A percentile compares a stretch with the other conserved stretches of the same genome.
Evolutionary conservation across 257 asterid genomes (phyloP).

Genomic region (Solanum etuberosum): DNA sequence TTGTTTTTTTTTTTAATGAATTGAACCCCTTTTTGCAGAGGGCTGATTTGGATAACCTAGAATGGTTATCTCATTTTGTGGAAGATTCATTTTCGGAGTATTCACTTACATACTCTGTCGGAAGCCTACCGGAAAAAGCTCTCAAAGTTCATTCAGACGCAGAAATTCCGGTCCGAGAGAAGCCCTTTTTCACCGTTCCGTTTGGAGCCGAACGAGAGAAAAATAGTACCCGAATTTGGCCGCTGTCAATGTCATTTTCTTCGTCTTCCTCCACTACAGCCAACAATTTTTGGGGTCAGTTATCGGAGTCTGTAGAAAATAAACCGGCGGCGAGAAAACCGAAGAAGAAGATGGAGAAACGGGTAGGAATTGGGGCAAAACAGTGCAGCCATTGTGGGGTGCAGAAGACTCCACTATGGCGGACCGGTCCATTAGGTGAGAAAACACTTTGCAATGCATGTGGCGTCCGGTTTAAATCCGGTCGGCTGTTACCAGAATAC

Average conservation of each 20-base stretch:
- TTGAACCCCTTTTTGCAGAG: constrained; percentile 6
- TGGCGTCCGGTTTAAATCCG: constrained; percentile 30
- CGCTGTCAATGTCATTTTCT: background rate
- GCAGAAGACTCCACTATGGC: constrained; percentile 28
- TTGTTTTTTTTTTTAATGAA: background rate
- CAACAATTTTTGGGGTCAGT: background rate
- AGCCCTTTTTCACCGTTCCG: background rate
- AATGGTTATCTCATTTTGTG: constrained; percentile 33
- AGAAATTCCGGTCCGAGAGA: background rate
- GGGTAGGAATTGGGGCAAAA: background rate
- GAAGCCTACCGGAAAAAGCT: background rate
- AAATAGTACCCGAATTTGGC: background rate
- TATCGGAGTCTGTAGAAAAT: constrained; percentile 3
- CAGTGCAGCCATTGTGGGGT: constrained; percentile 27
- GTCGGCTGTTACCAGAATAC: constrained; percentile 30
- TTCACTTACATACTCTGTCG: background rate
- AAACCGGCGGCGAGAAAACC: constrained; percentile 18
- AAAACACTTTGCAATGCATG: constrained; percentile 32
- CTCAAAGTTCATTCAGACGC: background rate
- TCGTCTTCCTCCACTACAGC: background rate
- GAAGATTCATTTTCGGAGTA: constrained; percentile 16
- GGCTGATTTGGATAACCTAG: constrained; percentile 26
- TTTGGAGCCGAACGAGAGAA: background rate
- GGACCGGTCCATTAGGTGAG: constrained; percentile 31
- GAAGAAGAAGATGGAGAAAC: constrained; percentile 9